Evolutionary conservation across 345 rosid species (phyloP), one percentile per base, ranked within the genome.

Genomic region (Cardiospermum halicacabum): DNA sequence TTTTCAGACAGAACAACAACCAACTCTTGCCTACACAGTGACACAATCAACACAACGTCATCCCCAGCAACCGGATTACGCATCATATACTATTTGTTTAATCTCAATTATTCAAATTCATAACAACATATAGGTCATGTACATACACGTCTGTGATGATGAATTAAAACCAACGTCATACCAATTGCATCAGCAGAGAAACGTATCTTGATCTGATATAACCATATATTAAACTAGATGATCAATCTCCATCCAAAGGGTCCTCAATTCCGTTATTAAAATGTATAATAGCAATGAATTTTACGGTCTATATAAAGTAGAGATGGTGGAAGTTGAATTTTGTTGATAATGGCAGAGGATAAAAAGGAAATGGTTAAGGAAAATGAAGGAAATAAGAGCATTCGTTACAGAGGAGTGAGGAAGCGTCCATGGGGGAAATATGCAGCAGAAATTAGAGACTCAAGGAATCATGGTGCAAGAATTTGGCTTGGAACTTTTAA

Each of bases 371-470:
- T 74, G 61, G 66, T 39, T 55, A 72, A 64, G 67, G 71, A 43
- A 65, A 65, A 75, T 59, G 67, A 37, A 47, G 63, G 26, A 43
- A 65, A n/a, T n/a, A n/a, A 58, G 56, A 32, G 69, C 56, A 72
- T 73, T 34, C 77, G 82, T 27, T 85, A 77, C 32, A 77, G 87
- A 57, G 91, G 94, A 0, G 91, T 85, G 3, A 65, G 96, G 53
- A 65, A 81, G 72, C 75, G 96, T 30, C 96, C 95, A 0, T 92
- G 96, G 96, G 96, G 96, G 0, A 89, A 89, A 61, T 89, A 62
- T 50, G 96, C 95, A n/a, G 92, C 91, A 1, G 95, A 92, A 82
- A 92, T 92, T 66, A 86, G 92, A 9, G 96, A 92, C 69, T 89
- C 98, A 0, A 68, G 75, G 7, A 75, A 81, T 57, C 85, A 64